These are phyloP conservation scores for Botryococcus braunii DNA, from an alignment of 163 green algal genomes.

Conservation along the genomic window DNA sequence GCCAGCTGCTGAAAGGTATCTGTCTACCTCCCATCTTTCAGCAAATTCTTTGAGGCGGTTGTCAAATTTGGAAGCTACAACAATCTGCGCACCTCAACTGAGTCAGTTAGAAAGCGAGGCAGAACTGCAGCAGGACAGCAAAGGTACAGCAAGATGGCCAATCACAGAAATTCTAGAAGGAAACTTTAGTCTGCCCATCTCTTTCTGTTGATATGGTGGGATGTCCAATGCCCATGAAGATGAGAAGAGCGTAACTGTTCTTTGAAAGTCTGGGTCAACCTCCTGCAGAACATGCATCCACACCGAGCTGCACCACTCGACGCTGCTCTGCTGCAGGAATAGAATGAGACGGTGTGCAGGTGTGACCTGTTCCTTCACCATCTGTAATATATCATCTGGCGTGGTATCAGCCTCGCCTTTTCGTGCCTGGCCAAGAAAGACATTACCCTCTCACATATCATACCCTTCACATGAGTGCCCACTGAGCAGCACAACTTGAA, in stretches of 20 bases:
- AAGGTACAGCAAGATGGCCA: background rate
- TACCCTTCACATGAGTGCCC: background rate
- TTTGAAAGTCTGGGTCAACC: conserved; percentile 45
- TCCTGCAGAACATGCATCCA: conserved; percentile 86
- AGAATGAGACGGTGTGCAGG: conserved; percentile 83
- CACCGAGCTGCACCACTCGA: conserved; percentile 87
- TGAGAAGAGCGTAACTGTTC: conserved; percentile 67
- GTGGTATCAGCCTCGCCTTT: conserved; percentile 76
- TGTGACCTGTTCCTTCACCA: conserved; percentile 80
- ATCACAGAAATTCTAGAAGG: background rate
- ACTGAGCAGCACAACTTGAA: background rate
- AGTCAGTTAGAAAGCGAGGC: background rate
- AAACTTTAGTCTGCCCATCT: conserved; percentile 3
- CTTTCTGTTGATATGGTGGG: background rate
- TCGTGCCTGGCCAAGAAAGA: conserved; percentile 48
- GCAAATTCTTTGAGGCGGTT: conserved; percentile 90
- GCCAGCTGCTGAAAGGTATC: conserved; percentile 75
- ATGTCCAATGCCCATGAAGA: background rate
- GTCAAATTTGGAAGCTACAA: conserved; percentile 83
- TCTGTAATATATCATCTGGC: conserved; percentile 82
- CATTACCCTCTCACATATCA: background rate
- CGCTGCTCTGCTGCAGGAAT: conserved; percentile 89
- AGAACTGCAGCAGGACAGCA: background rate
- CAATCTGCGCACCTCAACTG: conserved; percentile 22
- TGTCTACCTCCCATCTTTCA: conserved; percentile 75